Conservation (phyloP, 2,329 filamentous ascomycete species). For the Periconia sp. region DNA sequence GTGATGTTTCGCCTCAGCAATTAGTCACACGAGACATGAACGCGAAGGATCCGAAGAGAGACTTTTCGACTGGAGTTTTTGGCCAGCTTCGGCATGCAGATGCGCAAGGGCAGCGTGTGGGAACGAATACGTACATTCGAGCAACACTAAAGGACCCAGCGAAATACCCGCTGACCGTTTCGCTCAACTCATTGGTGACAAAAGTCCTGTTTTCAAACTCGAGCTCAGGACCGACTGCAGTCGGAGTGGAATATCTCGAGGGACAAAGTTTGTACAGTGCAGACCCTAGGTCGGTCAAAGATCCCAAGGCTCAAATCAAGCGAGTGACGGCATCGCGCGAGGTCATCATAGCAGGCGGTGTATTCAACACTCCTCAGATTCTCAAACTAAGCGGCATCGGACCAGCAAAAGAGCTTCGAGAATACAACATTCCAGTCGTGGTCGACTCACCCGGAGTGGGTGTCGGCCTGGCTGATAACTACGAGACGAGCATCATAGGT, state of each 20-base stretch:
- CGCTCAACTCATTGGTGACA: slow-evolving; percentile 66
- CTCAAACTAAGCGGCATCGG: slow-evolving; percentile 69
- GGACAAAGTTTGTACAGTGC: no score
- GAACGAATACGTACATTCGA: slow-evolving; percentile 3
- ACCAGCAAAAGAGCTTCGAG: slow-evolving; percentile 56
- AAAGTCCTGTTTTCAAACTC: slow-evolving; percentile 69
- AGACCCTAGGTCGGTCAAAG: no score
- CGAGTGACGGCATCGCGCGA: no score
- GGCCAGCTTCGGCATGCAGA: slow-evolving; percentile 1
- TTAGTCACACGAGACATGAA: not conserved
- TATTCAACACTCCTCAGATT: slow-evolving; percentile 68
- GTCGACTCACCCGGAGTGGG: slow-evolving; percentile 62
- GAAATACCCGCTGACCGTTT: slow-evolving; percentile 60
- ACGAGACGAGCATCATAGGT: slow-evolving; percentile 24
- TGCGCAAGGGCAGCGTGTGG: not conserved
- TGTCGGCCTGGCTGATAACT: slow-evolving; percentile 15
- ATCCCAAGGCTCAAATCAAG: no score
- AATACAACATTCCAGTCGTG: slow-evolving; percentile 59
- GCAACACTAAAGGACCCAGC: slow-evolving; percentile 15
- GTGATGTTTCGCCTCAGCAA: not conserved
- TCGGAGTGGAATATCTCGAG: slow-evolving; percentile 48
- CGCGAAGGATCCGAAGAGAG: slow-evolving; percentile 1
- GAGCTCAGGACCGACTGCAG: slow-evolving; percentile 47
- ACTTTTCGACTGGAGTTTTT: slow-evolving; percentile 1
- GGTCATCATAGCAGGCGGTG: slow-evolving; percentile 49